These are phyloP conservation scores for Medicago ruthenica DNA, from an alignment of 306 rosid species.

Conservation along the genomic window DNA sequence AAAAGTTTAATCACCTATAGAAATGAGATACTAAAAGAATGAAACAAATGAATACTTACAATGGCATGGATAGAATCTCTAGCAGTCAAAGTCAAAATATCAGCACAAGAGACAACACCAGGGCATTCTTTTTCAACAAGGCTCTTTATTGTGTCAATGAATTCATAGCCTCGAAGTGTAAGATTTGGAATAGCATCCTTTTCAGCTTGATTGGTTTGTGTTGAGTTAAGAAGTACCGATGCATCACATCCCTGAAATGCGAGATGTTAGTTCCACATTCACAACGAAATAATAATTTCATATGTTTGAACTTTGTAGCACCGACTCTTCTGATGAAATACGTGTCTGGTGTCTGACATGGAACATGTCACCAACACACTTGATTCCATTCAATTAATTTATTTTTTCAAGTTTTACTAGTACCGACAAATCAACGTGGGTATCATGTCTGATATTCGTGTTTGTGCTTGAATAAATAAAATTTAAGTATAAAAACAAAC, in stretches of 20 bases:
- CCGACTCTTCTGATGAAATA: neutral
- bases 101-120: slow-evolving; percentile 86
- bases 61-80: slow-evolving; percentile 75
- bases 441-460: too few relatives aligned
- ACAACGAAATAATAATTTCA: neutral
- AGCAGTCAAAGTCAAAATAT: slow-evolving; percentile 65
- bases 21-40: too few relatives aligned
- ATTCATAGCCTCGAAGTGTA: slow-evolving; percentile 72
- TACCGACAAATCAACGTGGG: too few relatives aligned
- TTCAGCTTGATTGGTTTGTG: slow-evolving; percentile 58
- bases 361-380: neutral
- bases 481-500: too few relatives aligned
- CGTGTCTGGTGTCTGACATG: neutral
- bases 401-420: too few relatives aligned
- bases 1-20: too few relatives aligned
- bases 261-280: neutral
- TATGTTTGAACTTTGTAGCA: neutral
- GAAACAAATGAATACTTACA: slow-evolving; percentile 51
- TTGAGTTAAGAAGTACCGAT: slow-evolving; percentile 78
- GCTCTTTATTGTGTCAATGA: slow-evolving; percentile 73
- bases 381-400: too few relatives aligned
- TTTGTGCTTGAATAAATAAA: too few relatives aligned
- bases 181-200: slow-evolving; percentile 63
- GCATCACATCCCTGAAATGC: slow-evolving; percentile 84
- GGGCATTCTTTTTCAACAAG: slow-evolving; percentile 83